Base-by-base conservation (phyloP, 306 rosid species). In the Glycyrrhiza uralensis region DNA sequence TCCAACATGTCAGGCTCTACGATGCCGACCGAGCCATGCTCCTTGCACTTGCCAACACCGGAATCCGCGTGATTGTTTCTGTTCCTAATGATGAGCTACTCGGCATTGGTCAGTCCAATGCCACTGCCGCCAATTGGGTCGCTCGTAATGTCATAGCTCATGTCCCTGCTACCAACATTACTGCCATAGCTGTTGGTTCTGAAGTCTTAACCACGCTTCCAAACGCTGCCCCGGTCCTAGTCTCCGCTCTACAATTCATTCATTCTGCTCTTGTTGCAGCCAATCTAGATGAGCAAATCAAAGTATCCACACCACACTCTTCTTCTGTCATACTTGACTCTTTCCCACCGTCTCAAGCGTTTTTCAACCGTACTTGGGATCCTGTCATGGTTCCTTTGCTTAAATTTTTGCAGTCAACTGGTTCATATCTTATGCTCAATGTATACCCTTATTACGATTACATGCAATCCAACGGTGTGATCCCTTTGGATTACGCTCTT, bases 291-390 rank as follows among this genome's bases (percentile, higher is more conserved):
- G 70, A 81, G 36, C 95, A 91, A 74, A 82, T 94, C 17, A 94
- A 84, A 87, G 98, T 94, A 62, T 94, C 98, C 7, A 94, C 96
- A 1, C 96, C 98, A 18, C 97, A 83, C 65, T 74, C 98, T 63
- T 87, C 98, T 45, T 89, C 95, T 66, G 64, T 94, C 69, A 87
- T 94, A 77, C 96, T 94, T 0, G 95, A 94, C 79, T 94, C 98
- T 7, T 91, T 94, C 82, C 98, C 98, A 15, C 98, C 98, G 44
- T 94, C 98, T 28, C 98, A 94, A 72, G 98, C 98, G 49, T 94
- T 94, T 80, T 94, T 94, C 67, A 94, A 94, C 49, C 90, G 94
- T 5, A 65, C 96, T 9, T 94, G 98, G 98, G 87, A 94, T 60
- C 96, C 90, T 0, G 97, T 94, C 69, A 89, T 94, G 98, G 81